phyloP scores from a whole-genome alignment of 73 alveolate species.

The Paramecium bursaria region DNA sequence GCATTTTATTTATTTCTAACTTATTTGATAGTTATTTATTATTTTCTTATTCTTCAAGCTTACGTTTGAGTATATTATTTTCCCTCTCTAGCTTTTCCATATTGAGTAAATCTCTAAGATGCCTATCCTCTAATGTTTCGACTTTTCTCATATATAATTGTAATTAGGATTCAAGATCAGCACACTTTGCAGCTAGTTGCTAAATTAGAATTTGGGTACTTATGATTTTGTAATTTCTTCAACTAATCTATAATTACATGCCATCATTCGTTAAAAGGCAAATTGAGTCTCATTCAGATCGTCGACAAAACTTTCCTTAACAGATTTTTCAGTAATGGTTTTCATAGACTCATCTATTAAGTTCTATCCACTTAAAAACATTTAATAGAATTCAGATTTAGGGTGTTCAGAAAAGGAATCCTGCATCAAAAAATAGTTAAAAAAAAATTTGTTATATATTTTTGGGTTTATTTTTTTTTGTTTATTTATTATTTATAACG shows the following conservation, averaged over 20 bases:
- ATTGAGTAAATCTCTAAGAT: no score
- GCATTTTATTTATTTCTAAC: no score
- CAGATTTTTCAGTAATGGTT: conserved; percentile 7
- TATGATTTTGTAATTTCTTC: conserved; percentile 18
- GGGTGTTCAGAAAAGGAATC: conserved; percentile 7
- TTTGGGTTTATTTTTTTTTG: conserved; percentile 16
- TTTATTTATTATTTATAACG: neutral
- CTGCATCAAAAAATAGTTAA: neutral
- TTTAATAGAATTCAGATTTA: neutral
- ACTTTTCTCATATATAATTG: no score
- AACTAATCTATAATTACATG: neutral
- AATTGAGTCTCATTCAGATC: conserved; percentile 2
- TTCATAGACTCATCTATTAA: conserved; percentile 7
- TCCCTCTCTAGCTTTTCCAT: no score
- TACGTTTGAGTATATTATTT: no score
- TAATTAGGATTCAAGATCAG: neutral
- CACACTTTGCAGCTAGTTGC: neutral
- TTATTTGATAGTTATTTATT: no score
- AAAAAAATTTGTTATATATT: no score
- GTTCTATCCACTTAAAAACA: conserved; percentile 8
- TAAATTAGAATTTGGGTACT: neutral
- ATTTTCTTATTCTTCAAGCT: no score
- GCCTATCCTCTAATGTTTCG: neutral
- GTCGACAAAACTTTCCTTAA: neutral
- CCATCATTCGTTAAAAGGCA: conserved; percentile 3